Conservation (phyloP, 768 basidiomycete species). For the Sarcodon aspratus region DNA sequence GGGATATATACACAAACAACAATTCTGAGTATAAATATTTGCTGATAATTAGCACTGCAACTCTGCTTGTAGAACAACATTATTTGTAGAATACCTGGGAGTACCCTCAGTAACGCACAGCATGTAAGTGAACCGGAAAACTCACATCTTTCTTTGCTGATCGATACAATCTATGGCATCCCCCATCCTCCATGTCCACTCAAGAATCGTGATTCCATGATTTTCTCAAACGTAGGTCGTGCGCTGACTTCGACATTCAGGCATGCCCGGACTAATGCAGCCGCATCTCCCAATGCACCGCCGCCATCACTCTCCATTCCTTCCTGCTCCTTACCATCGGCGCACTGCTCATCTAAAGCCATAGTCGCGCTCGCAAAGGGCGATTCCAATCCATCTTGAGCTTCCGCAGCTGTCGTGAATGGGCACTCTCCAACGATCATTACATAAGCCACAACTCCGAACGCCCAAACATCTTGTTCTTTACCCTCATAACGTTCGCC, state of each 20-base stretch:
- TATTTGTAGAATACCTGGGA: slow-evolving; percentile 6
- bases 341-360: slow-evolving; percentile 69
- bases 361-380: slow-evolving; percentile 71
- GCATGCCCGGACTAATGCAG: slow-evolving; percentile 75
- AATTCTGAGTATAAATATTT: too few relatives aligned
- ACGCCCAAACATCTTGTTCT: slow-evolving; percentile 97
- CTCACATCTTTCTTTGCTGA: slow-evolving; percentile 21
- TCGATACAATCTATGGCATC: slow-evolving; percentile 10
- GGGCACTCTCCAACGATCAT: slow-evolving; percentile 88
- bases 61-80: background rate
- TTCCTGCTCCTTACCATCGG: slow-evolving; percentile 57
- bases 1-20: too few relatives aligned
- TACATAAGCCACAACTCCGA: slow-evolving; percentile 94
- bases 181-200: slow-evolving; percentile 71
- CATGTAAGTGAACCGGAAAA: slow-evolving; percentile 9
- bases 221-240: slow-evolving; percentile 78
- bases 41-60: too few relatives aligned
- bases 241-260: slow-evolving; percentile 67
- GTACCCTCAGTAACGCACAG: slow-evolving; percentile 1
- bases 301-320: slow-evolving; percentile 79
- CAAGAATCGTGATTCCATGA: slow-evolving; percentile 74
- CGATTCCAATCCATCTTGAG: slow-evolving; percentile 71
- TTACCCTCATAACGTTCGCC: slow-evolving; percentile 93
- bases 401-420: slow-evolving; percentile 84
- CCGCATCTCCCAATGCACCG: slow-evolving; percentile 74